Conservation (phyloP, 1,284 basidiomycete genomes). For the Naganishia albida region DNA sequence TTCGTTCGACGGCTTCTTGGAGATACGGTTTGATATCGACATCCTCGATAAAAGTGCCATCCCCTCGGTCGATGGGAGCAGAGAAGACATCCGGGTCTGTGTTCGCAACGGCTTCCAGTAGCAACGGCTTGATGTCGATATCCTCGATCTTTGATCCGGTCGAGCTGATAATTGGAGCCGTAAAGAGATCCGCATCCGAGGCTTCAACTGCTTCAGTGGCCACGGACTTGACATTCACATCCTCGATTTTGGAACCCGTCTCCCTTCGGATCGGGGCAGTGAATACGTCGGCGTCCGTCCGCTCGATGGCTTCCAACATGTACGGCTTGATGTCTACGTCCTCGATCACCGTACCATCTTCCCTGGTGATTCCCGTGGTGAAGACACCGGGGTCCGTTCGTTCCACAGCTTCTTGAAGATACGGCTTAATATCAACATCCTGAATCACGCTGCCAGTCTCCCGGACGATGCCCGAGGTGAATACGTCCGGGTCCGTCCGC, state of each 20-base stretch:
- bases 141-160: no score
- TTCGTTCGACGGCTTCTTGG: no score
- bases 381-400: neutral
- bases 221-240: neutral
- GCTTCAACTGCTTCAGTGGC: neutral
- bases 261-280: neutral
- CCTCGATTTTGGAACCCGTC: neutral
- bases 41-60: no score
- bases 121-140: no score
- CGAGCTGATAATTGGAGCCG: neutral
- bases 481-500: no score
- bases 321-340: no score
- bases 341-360: neutral
- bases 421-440: no score
- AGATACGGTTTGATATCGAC: no score
- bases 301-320: neutral
- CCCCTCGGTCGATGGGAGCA: neutral
- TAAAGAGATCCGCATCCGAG: neutral
- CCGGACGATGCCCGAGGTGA: no score
- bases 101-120: neutral
- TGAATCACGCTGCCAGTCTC: no score
- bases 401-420: neutral
- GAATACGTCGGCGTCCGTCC: neutral
- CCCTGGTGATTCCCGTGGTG: neutral
- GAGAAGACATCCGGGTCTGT: neutral